Base-by-base conservation (phyloP, 257 asterid species). In the Solanum acaule region DNA sequence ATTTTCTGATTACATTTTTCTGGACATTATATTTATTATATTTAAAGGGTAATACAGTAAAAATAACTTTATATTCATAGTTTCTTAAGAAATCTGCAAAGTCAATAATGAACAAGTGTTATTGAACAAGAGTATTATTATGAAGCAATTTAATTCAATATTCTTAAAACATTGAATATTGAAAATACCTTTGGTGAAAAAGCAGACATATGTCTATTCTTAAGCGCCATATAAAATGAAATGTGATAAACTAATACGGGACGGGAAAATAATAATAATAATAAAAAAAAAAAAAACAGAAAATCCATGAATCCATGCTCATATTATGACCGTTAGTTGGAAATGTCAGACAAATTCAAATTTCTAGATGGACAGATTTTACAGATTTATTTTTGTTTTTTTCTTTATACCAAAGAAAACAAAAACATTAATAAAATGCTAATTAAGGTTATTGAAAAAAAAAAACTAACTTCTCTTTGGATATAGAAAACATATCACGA, bases 251-350 rank as follows among this genome's bases (percentile, higher is more conserved):
- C 22, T 52, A 52, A 52, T 16, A 16, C 0, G 2, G 20, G 3
- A 52, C 3, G 0, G 9, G 16, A 0, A 6, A 44, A 44, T 44
- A 44, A 1, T 46, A 5, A 0, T 0, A 14, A 8, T 4, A 34
- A 34, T 0, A 3, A 52, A 49, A 15, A 15, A 16, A 49, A 52
- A 13, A 44, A 44, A 16, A 44, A 16, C 9, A 1, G 10, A 16
- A 52, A 15, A 7, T 70, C 77, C 77, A 70, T 70, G 23, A 70
- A 33, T 70, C 11, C 2, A 15, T 29, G 77, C n/a, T 15, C 77
- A 70, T 31, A 31, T 70, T 29, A 70, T 31, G 40, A 70, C 77
- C 77, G 77, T 70, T 70, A 63, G 70, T 63, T n/a, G 38, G n/a
- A 70, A 70, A 70, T 70, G 38, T 70, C 77, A 70, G 77, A 29